phyloP scores from a whole-genome alignment of 805 yeast genomes.

The Debaryomyces prosopidis region DNA sequence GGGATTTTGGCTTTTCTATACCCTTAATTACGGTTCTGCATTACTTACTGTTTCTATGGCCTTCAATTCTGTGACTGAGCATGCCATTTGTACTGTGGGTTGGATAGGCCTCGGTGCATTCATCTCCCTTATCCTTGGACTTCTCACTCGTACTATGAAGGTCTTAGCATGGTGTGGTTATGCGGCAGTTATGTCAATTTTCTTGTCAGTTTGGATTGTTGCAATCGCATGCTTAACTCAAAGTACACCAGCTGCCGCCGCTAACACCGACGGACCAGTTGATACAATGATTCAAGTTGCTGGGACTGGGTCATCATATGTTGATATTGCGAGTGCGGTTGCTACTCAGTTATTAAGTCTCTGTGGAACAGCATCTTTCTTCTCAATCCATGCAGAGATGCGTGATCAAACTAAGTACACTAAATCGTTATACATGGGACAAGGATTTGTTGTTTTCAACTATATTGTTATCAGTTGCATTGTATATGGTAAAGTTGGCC shows the following conservation, averaged over 20 bases:
- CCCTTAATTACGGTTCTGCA: conserved; percentile 8
- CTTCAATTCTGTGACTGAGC: conserved; percentile 9
- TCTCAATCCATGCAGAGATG: conserved; percentile 12
- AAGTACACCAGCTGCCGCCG: conserved; percentile 8
- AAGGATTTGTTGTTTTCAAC: conserved; percentile 11
- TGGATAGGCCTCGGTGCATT: conserved; percentile 11
- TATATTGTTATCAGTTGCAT: conserved; percentile 10
- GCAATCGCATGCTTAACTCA: conserved; percentile 12
- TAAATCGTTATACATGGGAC: conserved; percentile 9
- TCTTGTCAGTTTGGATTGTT: conserved; percentile 8
- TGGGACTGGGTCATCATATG: conserved; percentile 2
- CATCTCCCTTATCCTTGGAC: conserved; percentile 7
- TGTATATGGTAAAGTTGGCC: conserved; percentile 11
- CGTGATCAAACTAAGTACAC: conserved; percentile 8
- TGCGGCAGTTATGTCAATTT: conserved; percentile 6
- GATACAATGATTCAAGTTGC: conserved; percentile 8
- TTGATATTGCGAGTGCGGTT: conserved; percentile 8
- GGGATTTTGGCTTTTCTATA: conserved; percentile 9
- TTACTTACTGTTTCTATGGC: conserved; percentile 9
- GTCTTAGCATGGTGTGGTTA: conserved; percentile 9
- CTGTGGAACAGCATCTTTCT: conserved; percentile 9
- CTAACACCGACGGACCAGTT: background rate
- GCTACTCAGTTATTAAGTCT: conserved; percentile 11
- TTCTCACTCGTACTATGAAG: conserved; percentile 9
- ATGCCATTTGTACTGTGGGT: conserved; percentile 8